Conservation (phyloP, 2,329 filamentous ascomycete species). For the Neofusicoccum laricinum region DNA sequence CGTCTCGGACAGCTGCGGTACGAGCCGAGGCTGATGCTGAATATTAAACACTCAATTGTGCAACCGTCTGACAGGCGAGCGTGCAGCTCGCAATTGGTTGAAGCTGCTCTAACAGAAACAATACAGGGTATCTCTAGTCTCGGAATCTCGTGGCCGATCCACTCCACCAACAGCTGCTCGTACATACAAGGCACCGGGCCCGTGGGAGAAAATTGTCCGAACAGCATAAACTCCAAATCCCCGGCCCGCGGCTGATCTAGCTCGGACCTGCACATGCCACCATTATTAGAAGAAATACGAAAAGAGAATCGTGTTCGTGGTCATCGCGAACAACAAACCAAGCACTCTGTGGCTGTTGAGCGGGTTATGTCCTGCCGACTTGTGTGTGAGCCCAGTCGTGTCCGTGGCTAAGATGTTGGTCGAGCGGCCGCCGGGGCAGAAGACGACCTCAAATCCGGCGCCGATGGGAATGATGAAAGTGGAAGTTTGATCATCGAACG, state of each 20-base stretch:
- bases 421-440: slow-evolving; percentile 63
- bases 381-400: slow-evolving; percentile 31
- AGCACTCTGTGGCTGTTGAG: slow-evolving; percentile 2
- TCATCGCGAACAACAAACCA: slow-evolving; percentile 15
- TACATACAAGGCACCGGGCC: slow-evolving; percentile 7
- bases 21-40: not conserved
- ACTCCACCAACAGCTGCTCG: not conserved
- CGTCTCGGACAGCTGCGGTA: not conserved
- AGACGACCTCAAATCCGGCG: slow-evolving; percentile 74
- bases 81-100: not conserved
- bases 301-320: slow-evolving; percentile 6
- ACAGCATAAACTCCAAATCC: not conserved
- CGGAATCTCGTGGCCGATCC: not conserved
- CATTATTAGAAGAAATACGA: slow-evolving; percentile 7
- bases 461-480: slow-evolving; percentile 60
- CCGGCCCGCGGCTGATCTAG: not conserved
- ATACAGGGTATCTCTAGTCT: slow-evolving; percentile 8
- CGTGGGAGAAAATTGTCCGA: not conserved
- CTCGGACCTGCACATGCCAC: not conserved
- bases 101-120: slow-evolving; percentile 2
- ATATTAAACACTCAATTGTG: not conserved
- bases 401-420: slow-evolving; percentile 47
- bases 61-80: not conserved
- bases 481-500: slow-evolving; percentile 57
- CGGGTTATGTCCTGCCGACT: slow-evolving; percentile 18